phyloP scores from a whole-genome alignment of 176 grass and related monocot genomes.

The sorghum (Sorghum bicolor) region DNA sequence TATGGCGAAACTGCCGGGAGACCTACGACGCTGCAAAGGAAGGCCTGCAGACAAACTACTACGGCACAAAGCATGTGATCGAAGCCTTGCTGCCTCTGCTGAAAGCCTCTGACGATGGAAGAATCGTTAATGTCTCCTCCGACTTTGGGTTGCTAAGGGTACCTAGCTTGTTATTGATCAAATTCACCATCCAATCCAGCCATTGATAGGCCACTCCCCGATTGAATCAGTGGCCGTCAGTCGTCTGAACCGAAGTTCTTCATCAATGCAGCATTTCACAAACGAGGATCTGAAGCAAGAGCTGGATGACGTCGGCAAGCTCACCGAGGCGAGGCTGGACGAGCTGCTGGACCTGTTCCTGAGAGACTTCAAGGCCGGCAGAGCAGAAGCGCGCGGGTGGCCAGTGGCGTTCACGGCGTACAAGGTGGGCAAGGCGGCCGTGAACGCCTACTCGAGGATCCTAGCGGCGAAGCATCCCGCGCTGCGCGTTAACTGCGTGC shows the following conservation, averaged over 20 bases:
- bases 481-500: slow-evolving; percentile 44
- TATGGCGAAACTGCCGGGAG: background rate
- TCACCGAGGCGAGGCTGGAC: slow-evolving; percentile 46
- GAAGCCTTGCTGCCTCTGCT: slow-evolving; percentile 52
- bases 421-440: slow-evolving; percentile 42
- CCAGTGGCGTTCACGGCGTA: slow-evolving; percentile 39
- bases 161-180: background rate
- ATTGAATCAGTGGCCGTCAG: background rate
- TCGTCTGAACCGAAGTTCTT: background rate
- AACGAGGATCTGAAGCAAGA: slow-evolving; percentile 46
- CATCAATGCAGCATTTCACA: slow-evolving; percentile 7
- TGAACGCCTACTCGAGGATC: slow-evolving; percentile 57
- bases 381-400: slow-evolving; percentile 21
- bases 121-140: slow-evolving; percentile 61
- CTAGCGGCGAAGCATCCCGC: slow-evolving; percentile 38
- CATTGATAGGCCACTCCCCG: background rate
- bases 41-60: slow-evolving; percentile 62
- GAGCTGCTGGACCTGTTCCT: slow-evolving; percentile 43
- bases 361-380: slow-evolving; percentile 40
- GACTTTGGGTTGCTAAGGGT: slow-evolving; percentile 36
- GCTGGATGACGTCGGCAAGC: slow-evolving; percentile 20
- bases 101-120: slow-evolving; percentile 34
- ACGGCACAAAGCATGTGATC: slow-evolving; percentile 46
- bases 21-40: slow-evolving; percentile 28
- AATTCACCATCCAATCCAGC: background rate